Base-by-base conservation (phyloP, 257 asterid species). In the Ajuga chamaepitys region DNA sequence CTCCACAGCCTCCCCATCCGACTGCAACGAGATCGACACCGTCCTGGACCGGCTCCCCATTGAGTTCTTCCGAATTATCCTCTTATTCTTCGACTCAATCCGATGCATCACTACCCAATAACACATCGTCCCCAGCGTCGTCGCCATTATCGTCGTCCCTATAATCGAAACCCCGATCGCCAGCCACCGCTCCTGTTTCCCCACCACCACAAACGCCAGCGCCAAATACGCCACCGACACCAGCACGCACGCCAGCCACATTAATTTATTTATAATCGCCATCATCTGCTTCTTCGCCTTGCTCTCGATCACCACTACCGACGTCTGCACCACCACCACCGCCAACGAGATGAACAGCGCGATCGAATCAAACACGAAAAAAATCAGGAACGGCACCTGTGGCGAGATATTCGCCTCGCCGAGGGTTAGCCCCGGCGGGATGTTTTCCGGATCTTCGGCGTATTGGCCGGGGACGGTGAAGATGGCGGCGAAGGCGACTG, bases 241-340 rank as follows among this genome's bases (percentile, higher is more conserved):
- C 12, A 83, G 77, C 58, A 81, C 84, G 22, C 84, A 80, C 0
- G 89, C 86, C 11, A 80, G 42, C 89, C 89, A 83, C 88, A 83
- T 80, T 0, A 80, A 77, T 81, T 80, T 80, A 64, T 83, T 83
- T 28, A 83, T 83, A 10, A 83, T 55, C 1, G 86, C 84, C 88
- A 80, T 80, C 86, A 83, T 73, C 55, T 77, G 80, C 74, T 77
- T 83, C 79, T 80, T 83, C 2, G 84, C 89, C 82, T 64, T 77
- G 74, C 84, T 80, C 54, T 83, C 89, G 2, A 80, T 83, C 35
- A 76, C 86, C 8, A 83, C 86, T 11, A 80, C 82, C 3, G 86
- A 83, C 3, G 83, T 83, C 37, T 83, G 88, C 53, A 83, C 88
- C 72, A 83, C 86, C 34, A 78, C 82, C 4, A 83, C 86, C 3